Percentiles rank a stretch among this genome's conserved stretches.
Conservation (phyloP, 371 early-diverging fungal species). For the Mucor irregularis region DNA sequence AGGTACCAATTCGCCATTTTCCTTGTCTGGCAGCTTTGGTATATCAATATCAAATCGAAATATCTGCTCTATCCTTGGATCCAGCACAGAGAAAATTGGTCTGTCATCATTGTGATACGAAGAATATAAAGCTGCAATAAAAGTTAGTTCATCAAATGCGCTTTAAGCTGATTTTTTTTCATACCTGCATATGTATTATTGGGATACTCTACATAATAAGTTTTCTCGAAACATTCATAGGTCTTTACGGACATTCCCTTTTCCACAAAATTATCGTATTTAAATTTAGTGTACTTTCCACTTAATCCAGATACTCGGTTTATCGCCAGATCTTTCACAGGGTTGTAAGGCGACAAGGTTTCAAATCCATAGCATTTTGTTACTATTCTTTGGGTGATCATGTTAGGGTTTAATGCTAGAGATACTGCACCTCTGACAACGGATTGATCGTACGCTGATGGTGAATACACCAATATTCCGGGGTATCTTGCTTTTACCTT, state of each 20-base stretch:
- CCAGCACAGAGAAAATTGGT: neutral
- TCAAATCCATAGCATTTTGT: constrained; percentile 14
- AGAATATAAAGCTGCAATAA: neutral
- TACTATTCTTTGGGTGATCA: constrained; percentile 8
- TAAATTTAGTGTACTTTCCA: neutral
- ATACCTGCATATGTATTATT: constrained; percentile 12
- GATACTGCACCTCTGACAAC: constrained; percentile 17
- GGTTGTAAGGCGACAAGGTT: neutral
- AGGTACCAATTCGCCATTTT: constrained; percentile 2
- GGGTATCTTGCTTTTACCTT: neutral
- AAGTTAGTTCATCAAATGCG: too few relatives aligned
- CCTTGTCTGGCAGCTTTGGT: neutral
- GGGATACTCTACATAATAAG: constrained; percentile 5
- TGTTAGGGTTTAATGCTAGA: constrained; percentile 10
- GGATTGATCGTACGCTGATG: constrained; percentile 5
- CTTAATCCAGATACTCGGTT: neutral
- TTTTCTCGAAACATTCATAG: constrained; percentile 6
- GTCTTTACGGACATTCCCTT: neutral
- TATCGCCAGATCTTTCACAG: neutral
- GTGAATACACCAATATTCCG: neutral
- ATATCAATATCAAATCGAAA: constrained; percentile 2
- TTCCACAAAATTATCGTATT: neutral
- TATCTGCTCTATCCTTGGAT: neutral
- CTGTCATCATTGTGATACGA: neutral
- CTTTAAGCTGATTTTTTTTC: too few relatives aligned